These are phyloP conservation scores for Coemansia brasiliensis DNA, from an alignment of 192 early-diverging fungal genomes.

Conservation along the genomic window DNA sequence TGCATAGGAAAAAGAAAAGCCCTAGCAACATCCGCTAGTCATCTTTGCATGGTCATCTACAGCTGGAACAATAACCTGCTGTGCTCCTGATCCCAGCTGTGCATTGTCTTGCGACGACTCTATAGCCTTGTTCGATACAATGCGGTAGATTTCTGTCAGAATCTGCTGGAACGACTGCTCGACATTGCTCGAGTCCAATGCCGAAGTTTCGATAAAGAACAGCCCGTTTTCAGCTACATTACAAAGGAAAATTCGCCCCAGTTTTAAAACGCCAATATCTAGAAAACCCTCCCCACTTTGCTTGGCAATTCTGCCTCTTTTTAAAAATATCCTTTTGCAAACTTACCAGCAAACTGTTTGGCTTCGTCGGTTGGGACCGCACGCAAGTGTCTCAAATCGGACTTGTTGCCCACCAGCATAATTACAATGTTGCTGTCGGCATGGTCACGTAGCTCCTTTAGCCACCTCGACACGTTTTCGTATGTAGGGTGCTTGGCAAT, in stretches of 20 bases:
- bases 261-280: too few species aligned
- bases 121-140: constrained; percentile 95
- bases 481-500: constrained; percentile 95
- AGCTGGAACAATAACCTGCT: constrained; percentile 64
- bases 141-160: constrained; percentile 90
- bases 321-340: neutral
- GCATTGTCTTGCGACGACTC: constrained; percentile 73
- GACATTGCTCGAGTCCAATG: constrained; percentile 94
- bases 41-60: constrained; percentile 62
- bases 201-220: constrained; percentile 98
- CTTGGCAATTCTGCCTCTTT: neutral
- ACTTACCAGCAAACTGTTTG: constrained; percentile 86
- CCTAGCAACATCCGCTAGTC: constrained; percentile 68
- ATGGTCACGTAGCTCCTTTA: constrained; percentile 97
- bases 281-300: neutral
- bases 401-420: constrained; percentile 99
- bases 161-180: constrained; percentile 95
- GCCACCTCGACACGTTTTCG: constrained; percentile 95
- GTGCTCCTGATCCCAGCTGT: constrained; percentile 67
- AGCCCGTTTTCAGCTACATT: constrained; percentile 83
- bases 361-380: constrained; percentile 98
- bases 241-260: neutral
- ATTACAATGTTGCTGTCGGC: constrained; percentile 98
- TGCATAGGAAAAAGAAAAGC: neutral
- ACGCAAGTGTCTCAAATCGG: constrained; percentile 92